Conservation (phyloP, 2,329 filamentous ascomycete species). For the Fusarium begoniae region DNA sequence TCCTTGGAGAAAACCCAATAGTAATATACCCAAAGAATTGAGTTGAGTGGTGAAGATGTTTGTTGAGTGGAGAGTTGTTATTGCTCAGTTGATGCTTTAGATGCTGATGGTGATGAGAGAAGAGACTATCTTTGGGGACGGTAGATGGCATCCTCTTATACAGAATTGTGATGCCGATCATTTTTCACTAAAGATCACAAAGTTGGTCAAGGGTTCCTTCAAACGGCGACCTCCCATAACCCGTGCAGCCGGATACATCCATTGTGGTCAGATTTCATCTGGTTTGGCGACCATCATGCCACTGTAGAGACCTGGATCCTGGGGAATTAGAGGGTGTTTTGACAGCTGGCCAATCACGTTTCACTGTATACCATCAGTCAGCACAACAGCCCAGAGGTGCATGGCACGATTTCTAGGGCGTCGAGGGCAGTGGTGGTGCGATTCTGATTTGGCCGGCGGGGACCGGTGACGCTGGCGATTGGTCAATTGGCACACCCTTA, state of each 20-base stretch:
- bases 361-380: slow-evolving; percentile 23
- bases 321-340: slow-evolving; percentile 16
- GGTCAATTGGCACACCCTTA: slow-evolving; percentile 12
- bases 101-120: slow-evolving; percentile 36
- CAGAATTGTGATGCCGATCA: slow-evolving; percentile 25
- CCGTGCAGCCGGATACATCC: slow-evolving; percentile 32
- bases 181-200: slow-evolving; percentile 19
- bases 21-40: slow-evolving; percentile 17
- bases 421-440: slow-evolving; percentile 36
- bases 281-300: slow-evolving; percentile 40
- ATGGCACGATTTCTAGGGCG: slow-evolving; percentile 40
- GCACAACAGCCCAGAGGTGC: slow-evolving; percentile 31
- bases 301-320: slow-evolving; percentile 28
- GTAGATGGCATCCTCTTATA: slow-evolving; percentile 40
- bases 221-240: slow-evolving; percentile 40
- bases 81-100: slow-evolving; percentile 32
- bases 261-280: slow-evolving; percentile 44
- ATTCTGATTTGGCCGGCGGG: slow-evolving; percentile 40
- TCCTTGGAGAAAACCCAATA: slow-evolving; percentile 10
- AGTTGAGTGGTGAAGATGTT: slow-evolving; percentile 26
- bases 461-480: slow-evolving; percentile 39
- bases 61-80: slow-evolving; percentile 38
- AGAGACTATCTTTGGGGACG: slow-evolving; percentile 20
- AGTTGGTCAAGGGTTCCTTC: slow-evolving; percentile 28
- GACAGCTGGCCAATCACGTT: slow-evolving; percentile 26